Evolutionary conservation across 2,329 filamentous ascomycete species (phyloP), one percentile per base, ranked within the genome.

Genomic region (Aspergillus caelatus): DNA sequence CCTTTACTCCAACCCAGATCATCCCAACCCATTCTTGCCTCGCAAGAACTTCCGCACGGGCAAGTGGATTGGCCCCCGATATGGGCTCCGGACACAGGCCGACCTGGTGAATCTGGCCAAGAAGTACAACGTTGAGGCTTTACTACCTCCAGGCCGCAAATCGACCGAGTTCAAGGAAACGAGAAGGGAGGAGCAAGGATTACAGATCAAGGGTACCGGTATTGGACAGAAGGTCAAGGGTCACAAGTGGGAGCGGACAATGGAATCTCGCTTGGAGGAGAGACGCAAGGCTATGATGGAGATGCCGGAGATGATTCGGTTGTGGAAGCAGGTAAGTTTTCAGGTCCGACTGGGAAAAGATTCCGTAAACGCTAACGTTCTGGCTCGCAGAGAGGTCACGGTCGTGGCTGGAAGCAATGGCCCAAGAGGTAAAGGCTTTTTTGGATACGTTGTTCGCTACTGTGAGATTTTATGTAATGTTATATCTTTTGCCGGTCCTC

Each of bases 151-250:
- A 70, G 91, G 90, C 12, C 83, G 83, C 63, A 97, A 97, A 86
- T 88, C 89, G 71, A 90, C 89, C 2, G 90, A 88, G 85, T 80
- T 75, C 69, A 79, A 80, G 77, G 85, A 93, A 73, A 85, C 87
- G 72, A 86, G 88, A 77, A 84, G 92, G 62, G 87, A 93, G 63
- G 91, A 96, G 82, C 85, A 90, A 68, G 94, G 94, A 57, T 77
- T 97, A 78, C 85, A 89, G 66, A 91, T 97, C 63, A 94, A 94
- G 86, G 94, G 94, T 72, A 98, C 94, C 1, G 94, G 95, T 84
- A 89, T 93, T 70, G 94, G 93, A 62, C 89, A 97, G 81, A 89
- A 86, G 80, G 94, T 97, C 78, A 99, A 98, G 90, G 95, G 95
- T 79, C 94, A 97, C 80, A 85, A 88, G 72, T 92, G 94, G 88